Conservation (phyloP, 495 filamentous ascomycete genomes). For the Talaromyces stipitatus region DNA sequence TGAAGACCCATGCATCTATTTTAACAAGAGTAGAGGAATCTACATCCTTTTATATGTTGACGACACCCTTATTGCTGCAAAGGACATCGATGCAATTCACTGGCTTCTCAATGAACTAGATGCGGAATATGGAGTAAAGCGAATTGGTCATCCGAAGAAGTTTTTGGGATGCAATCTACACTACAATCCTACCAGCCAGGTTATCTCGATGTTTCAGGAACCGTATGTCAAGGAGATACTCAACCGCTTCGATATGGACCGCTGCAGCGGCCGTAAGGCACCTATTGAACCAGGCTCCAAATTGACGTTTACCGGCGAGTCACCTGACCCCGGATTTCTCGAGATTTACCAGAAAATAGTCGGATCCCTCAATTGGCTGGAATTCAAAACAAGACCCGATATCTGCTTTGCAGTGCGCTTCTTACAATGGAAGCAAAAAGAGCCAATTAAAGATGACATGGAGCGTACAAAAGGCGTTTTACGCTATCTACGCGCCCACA, state of each 20-base stretch:
- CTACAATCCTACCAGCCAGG: neutral
- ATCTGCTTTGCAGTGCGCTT: neutral
- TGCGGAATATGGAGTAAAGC: neutral
- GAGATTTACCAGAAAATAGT: neutral
- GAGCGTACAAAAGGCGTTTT: neutral
- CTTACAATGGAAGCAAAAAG: neutral
- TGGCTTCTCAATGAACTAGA: neutral
- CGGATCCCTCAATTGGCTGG: neutral
- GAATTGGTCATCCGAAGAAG: neutral
- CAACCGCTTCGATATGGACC: neutral
- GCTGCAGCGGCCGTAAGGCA: neutral
- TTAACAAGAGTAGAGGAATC: neutral
- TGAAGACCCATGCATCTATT: neutral
- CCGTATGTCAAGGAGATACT: neutral
- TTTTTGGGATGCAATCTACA: neutral
- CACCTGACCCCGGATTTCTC: neutral
- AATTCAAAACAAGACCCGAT: neutral
- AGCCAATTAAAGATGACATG: neutral
- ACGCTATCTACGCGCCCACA: neutral
- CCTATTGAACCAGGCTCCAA: neutral
- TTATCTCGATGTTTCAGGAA: neutral
- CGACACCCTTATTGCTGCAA: neutral
- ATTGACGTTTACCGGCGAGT: neutral
- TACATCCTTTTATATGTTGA: neutral
- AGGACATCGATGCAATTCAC: neutral